These are phyloP conservation scores for Capsella rubella DNA, from an alignment of 441 rosid species.

Conservation along the genomic window DNA sequence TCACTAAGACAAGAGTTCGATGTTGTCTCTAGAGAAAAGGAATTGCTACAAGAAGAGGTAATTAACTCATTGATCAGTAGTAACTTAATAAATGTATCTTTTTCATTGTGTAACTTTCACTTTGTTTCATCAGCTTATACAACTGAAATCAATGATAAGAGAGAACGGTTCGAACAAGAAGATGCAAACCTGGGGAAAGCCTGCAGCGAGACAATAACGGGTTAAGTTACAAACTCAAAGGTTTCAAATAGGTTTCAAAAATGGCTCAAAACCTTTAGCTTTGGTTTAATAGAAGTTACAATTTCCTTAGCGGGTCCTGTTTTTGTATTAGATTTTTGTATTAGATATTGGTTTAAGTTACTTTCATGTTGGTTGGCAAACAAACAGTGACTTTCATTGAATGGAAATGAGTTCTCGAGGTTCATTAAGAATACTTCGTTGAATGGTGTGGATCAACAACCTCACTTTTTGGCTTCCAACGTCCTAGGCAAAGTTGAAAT, in stretches of 20 bases:
- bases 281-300: not conserved
- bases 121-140: conserved; percentile 34
- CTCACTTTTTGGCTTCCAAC: not conserved
- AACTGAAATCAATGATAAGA: conserved; percentile 30
- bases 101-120: not conserved
- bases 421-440: not conserved
- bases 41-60: conserved; percentile 88
- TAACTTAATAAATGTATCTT: not conserved
- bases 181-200: conserved; percentile 17
- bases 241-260: not conserved
- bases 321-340: not conserved
- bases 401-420: not conserved
- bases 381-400: not conserved
- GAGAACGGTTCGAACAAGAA: conserved; percentile 25
- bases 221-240: not conserved
- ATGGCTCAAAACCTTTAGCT: not conserved
- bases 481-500: not conserved
- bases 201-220: conserved; percentile 1
- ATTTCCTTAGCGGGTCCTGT: not conserved
- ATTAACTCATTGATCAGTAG: not conserved
- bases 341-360: not conserved
- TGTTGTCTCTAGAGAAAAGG: conserved; percentile 67
- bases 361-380: not conserved
- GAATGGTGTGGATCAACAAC: not conserved
- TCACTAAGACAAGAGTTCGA: conserved; percentile 72